Conservation (phyloP, 306 rosid species). For the Quercus wislizeni region DNA sequence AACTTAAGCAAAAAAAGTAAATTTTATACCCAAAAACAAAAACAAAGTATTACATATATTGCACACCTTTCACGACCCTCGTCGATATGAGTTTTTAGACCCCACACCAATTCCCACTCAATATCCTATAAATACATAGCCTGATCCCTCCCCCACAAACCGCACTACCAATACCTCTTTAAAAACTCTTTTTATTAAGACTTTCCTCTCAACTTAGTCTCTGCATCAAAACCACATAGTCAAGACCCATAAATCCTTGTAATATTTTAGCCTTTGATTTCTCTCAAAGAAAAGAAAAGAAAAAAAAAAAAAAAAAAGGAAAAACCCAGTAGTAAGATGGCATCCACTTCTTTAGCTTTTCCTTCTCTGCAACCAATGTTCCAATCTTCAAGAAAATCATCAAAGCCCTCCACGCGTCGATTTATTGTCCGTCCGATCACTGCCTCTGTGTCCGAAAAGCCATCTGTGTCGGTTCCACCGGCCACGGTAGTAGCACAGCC, state of each 20-base stretch:
- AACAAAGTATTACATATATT: neutral
- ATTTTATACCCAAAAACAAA: neutral
- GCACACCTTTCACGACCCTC: slow-evolving; percentile 23
- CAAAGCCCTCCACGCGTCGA: neutral
- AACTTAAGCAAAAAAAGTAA: no score
- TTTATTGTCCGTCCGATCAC: slow-evolving; percentile 18
- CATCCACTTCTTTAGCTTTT: slow-evolving; percentile 27
- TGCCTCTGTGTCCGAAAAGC: slow-evolving; percentile 51
- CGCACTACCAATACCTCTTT: no score
- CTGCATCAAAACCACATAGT: neutral
- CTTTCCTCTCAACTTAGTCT: no score
- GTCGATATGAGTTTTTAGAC: no score
- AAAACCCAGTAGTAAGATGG: slow-evolving; percentile 25
- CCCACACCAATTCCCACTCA: no score
- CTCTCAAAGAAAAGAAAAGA: no score
- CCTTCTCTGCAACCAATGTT: slow-evolving; percentile 39
- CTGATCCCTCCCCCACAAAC: no score
- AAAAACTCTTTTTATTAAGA: no score
- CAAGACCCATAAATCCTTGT: neutral
- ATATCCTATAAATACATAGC: no score
- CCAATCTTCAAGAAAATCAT: slow-evolving; percentile 1
- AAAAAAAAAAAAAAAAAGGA: no score
- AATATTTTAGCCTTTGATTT: no score
- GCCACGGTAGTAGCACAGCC: slow-evolving; percentile 9
- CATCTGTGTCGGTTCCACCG: slow-evolving; percentile 23